Conservation (phyloP, 192 early-diverging fungal genomes). For the Hyaloraphidium curvatum region DNA sequence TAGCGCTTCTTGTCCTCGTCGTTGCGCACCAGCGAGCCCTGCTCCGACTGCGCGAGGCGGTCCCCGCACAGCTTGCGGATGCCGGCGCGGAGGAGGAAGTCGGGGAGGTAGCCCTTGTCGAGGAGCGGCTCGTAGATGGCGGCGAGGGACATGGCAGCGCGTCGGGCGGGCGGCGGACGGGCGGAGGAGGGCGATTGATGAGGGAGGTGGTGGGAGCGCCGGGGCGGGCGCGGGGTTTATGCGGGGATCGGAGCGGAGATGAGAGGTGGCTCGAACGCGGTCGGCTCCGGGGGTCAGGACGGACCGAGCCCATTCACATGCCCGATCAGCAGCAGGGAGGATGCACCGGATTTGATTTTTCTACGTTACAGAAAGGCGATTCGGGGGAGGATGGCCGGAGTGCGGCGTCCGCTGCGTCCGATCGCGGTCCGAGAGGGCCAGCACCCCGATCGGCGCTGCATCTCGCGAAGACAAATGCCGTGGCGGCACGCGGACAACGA, state of each 20-base stretch:
- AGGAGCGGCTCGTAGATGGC: constrained; percentile 17
- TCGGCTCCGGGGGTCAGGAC: constrained; percentile 7
- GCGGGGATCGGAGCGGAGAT: background rate
- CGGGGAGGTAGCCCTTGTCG: constrained; percentile 22
- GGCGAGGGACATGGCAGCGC: background rate
- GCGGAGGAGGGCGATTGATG: too few relatives aligned
- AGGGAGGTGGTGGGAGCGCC: too few relatives aligned
- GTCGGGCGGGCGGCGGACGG: too few relatives aligned
- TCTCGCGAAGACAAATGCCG: too few relatives aligned
- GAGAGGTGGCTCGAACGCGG: background rate
- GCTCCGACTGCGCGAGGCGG: constrained; percentile 7
- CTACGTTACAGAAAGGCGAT: too few relatives aligned
- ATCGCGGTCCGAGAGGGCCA: too few relatives aligned
- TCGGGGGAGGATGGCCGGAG: too few relatives aligned
- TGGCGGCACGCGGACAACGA: too few relatives aligned
- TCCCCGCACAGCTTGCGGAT: constrained; percentile 19
- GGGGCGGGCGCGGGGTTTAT: too few relatives aligned
- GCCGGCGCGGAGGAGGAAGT: constrained; percentile 25
- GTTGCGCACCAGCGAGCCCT: constrained; percentile 3
- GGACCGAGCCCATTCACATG: background rate
- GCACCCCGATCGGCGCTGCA: too few relatives aligned
- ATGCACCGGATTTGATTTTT: too few relatives aligned
- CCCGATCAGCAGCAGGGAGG: background rate
- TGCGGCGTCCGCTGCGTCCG: too few relatives aligned
- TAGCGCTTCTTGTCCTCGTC: constrained; percentile 15